Conservation (phyloP, 208 protist species). For the Phytomonas serpens region DNA sequence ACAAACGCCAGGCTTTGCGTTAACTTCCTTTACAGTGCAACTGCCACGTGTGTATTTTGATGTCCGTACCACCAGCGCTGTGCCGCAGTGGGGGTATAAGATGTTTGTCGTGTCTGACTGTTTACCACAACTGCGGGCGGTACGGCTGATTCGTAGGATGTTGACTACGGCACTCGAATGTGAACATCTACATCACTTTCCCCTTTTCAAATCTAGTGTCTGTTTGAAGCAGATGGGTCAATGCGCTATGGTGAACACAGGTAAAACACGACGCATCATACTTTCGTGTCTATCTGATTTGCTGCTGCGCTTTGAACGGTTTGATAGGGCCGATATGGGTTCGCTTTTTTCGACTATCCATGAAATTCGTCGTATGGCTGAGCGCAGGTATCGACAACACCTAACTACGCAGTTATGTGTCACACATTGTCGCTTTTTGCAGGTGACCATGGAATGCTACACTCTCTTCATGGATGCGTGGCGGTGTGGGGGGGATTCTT, state of each 20-base stretch:
- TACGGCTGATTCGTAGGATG: constrained; percentile 40
- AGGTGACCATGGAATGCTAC: constrained; percentile 65
- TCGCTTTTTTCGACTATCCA: constrained; percentile 24
- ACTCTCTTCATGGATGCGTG: constrained; percentile 48
- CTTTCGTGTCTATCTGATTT: constrained; percentile 68
- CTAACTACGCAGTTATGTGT: constrained; percentile 20
- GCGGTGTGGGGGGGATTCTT: constrained; percentile 32
- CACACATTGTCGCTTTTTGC: constrained; percentile 62
- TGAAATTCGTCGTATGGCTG: constrained; percentile 49
- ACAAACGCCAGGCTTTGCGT: constrained; percentile 5
- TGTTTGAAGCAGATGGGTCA: constrained; percentile 2
- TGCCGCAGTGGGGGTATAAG: constrained; percentile 79
- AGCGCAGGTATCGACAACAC: constrained; percentile 48
- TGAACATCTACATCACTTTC: constrained; percentile 4
- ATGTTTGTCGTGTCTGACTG: constrained; percentile 62
- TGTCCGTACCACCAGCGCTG: constrained; percentile 32
- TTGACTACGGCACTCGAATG: constrained; percentile 31
- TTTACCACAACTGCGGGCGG: constrained; percentile 45
- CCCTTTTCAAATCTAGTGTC: constrained; percentile 1
- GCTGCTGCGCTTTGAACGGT: constrained; percentile 36
- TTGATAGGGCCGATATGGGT: constrained; percentile 20
- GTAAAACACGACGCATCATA: constrained; percentile 63
- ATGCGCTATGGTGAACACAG: constrained; percentile 31
- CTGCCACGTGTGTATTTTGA: constrained; percentile 6
- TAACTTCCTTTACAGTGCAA: not conserved